Base-by-base conservation (phyloP, 495 filamentous ascomycete genomes). In the Annulohypoxylon stygium region DNA sequence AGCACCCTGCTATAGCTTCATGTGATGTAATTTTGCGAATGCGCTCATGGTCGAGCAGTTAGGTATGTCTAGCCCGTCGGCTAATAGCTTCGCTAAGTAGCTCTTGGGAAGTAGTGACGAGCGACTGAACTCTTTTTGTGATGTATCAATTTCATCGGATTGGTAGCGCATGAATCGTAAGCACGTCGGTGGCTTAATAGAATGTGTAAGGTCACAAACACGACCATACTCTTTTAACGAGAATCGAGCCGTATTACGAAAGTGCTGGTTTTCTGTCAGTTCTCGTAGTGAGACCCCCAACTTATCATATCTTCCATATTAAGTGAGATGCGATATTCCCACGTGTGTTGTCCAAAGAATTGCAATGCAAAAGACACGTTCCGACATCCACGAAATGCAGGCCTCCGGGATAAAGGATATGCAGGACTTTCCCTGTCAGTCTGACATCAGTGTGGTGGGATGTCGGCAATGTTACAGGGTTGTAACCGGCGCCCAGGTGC, bases 381-480 rank as follows among this genome's bases (percentile, higher is more conserved):
- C 67, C 66, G 71, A 66, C 50, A 58, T 66, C 36, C 47, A 66
- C 55, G 39, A 67, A 47, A 55, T 70, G 62, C 59, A 74, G 50
- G 50, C 62, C 67, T 45, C 62, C 61, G 54, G 66, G 30, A 69
- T 66, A 73, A 73, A 60, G 68, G 37, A 47, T 47, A 65, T 62
- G 57, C 61, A 67, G 59, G 50, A 26, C 34, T 41, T 39, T 59
- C 71, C 63, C 61, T 70, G 71, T 54, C 51, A 55, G 18, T 74
- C 71, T 70, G 71, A 74, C 71, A 70, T 70, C 57, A 74, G 67
- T 65, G 66, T 67, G 66, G 57, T 66, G 61, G 71, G 66, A 34
- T 74, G 16, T 51, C 67, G 71, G 50, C 67, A 67, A 70, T 48
- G 67, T 61, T 70, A 65, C 71, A 70, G 62, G 67, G 36, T 63